phyloP scores from a whole-genome alignment of 2,329 filamentous ascomycete genomes.

The Knufia petricola region DNA sequence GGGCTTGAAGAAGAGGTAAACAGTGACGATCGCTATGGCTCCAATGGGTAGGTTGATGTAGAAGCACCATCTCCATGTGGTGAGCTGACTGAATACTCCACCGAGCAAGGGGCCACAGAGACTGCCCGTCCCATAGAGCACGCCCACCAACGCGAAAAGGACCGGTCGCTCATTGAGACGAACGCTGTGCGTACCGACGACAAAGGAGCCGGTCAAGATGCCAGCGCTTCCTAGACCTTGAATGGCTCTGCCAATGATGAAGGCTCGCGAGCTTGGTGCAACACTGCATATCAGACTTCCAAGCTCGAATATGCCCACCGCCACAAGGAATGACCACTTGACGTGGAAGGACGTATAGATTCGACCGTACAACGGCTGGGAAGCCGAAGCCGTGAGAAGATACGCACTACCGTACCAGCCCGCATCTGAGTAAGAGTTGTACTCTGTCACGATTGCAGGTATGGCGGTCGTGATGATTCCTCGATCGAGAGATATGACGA shows the following conservation, averaged over 20 bases:
- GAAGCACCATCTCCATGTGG: slow-evolving; percentile 26
- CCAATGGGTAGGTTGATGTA: slow-evolving; percentile 31
- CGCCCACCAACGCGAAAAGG: slow-evolving; percentile 28
- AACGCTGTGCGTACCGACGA: slow-evolving; percentile 27
- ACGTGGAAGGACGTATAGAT: slow-evolving; percentile 16
- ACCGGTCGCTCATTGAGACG: slow-evolving; percentile 28
- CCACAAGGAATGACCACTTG: slow-evolving; percentile 25
- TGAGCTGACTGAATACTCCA: slow-evolving; percentile 28
- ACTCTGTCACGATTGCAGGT: slow-evolving; percentile 20
- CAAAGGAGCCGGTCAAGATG: slow-evolving; percentile 35
- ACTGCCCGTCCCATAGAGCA: slow-evolving; percentile 22
- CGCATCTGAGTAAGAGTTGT: slow-evolving; percentile 21
- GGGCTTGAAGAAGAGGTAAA: slow-evolving; percentile 13
- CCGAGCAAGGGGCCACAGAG: slow-evolving; percentile 30
- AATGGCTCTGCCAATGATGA: slow-evolving; percentile 28
- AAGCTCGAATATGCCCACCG: slow-evolving; percentile 26
- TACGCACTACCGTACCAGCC: slow-evolving; percentile 25
- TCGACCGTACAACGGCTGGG: slow-evolving; percentile 15
- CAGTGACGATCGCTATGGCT: slow-evolving; percentile 28
- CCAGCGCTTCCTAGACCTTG: slow-evolving; percentile 27
- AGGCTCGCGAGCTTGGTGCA: slow-evolving; percentile 18
- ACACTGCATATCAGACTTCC: slow-evolving; percentile 25
- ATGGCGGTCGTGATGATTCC: slow-evolving; percentile 23
- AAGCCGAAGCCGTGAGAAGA: slow-evolving; percentile 17
- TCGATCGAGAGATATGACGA: slow-evolving; percentile 25